Evolutionary conservation across 345 rosid species (phyloP).

Genomic region (Limnanthes douglasii): DNA sequence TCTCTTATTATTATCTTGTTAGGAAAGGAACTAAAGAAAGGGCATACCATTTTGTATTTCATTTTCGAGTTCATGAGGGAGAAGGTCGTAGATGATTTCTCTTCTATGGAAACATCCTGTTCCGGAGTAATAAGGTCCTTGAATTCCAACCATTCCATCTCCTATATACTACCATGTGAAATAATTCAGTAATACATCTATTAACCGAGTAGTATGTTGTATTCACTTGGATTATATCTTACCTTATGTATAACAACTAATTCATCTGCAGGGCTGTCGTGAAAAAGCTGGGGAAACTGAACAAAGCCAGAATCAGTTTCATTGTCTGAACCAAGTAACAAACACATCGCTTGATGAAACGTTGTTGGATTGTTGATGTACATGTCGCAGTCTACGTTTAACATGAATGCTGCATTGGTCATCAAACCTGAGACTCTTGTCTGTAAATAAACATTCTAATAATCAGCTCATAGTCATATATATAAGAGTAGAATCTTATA

Average conservation of each 20-base stretch:
- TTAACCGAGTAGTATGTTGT: too few species aligned
- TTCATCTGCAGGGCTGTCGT: too few species aligned
- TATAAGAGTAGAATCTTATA: too few species aligned
- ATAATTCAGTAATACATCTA: too few species aligned
- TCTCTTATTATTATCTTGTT: neutral
- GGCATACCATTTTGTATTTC: too few species aligned
- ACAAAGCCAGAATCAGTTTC: neutral
- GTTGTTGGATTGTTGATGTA: neutral
- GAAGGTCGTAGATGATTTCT: slow-evolving; percentile 27
- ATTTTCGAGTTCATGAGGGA: slow-evolving; percentile 9
- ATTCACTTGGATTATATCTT: too few species aligned
- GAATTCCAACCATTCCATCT: slow-evolving; percentile 21
- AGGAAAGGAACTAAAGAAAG: too few species aligned
- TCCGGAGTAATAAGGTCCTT: slow-evolving; percentile 24
- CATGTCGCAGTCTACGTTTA: neutral
- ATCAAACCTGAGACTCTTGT: slow-evolving; percentile 33
- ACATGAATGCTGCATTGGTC: neutral
- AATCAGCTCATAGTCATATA: too few species aligned
- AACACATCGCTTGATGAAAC: neutral
- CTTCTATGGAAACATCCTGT: slow-evolving; percentile 35
- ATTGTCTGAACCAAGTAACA: neutral
- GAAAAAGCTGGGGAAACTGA: neutral
- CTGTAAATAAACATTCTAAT: too few species aligned
- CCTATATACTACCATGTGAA: too few species aligned
- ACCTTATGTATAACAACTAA: too few species aligned